Base-by-base conservation (phyloP, 495 filamentous ascomycete genomes). In the Xylaria telfairii region DNA sequence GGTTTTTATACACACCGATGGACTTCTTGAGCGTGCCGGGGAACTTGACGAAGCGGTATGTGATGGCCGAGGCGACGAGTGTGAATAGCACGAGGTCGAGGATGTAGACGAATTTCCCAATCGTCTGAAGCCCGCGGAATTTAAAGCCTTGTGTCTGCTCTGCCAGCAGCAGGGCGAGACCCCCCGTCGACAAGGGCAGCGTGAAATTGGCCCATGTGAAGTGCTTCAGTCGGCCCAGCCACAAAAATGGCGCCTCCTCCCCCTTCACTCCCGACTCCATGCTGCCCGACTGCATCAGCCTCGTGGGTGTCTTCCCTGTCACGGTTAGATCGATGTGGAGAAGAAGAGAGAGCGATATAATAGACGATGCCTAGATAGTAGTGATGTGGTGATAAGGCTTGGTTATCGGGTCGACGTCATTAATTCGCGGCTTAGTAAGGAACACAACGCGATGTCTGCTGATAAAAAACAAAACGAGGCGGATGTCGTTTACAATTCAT, bases 191-290 rank as follows among this genome's bases (percentile, higher is more conserved):
- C 89, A 92, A 92, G 21, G 76, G 76, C 73, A 90, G 76, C 13
- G 88, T 91, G 76, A 89, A 93, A 86, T 90, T 92, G 30, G 90
- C 89, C 87, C 89, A 92, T n/a, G 90, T 92, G 74, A 92, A 91
- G 72, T 92, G 90, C 65, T 86, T 82, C 4, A 92, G 79, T 6
- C 90, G 82, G 12, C 67, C 65, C 57, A 78, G 57, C 56, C 70
- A 17, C 26, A 26, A 24, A 4, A 21, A 17, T 37, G 21, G 49
- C 26, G 49, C 10, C 26, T 10, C 37, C 32, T 67, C 57, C 24
- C 19, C 34, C 65, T 30, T 26, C 32, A 19, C 32, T 19, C 1
- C 28, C 3, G 32, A 34, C 2, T 28, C 19, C 21, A 47, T 49
- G 30, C 24, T 65, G 26, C 21, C 44, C 28, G 56, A 37, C 30